phyloP scores from a whole-genome alignment of 306 rosid species.

The Crataegus laevigata region DNA sequence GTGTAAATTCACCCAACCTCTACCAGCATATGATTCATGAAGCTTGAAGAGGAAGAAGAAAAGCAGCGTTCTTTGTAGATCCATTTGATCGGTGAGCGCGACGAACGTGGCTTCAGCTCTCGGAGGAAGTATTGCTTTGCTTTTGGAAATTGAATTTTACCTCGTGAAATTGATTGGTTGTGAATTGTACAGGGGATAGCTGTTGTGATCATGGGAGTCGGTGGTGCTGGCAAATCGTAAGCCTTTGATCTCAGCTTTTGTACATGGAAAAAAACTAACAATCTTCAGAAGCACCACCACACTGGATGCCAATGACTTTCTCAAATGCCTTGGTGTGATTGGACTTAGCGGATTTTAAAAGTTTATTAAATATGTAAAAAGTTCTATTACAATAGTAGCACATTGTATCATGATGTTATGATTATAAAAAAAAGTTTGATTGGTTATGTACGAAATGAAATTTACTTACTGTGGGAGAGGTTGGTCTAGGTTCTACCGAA shows the following conservation, averaged over 20 bases:
- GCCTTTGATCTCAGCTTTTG: neutral
- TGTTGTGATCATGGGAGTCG: constrained; percentile 69
- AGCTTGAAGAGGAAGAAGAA: neutral
- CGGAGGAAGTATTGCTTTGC: neutral
- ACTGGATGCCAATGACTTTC: neutral
- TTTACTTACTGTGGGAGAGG: no score
- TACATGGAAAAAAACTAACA: no score
- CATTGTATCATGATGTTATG: no score
- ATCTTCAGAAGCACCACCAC: neutral
- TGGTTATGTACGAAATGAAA: no score
- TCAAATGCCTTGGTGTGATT: neutral
- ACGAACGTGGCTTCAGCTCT: neutral
- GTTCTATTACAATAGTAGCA: no score
- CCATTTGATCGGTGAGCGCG: neutral
- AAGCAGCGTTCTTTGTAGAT: neutral
- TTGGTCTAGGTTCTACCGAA: no score
- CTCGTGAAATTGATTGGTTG: neutral
- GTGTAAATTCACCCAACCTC: neutral
- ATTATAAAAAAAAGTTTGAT: no score
- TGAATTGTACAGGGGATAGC: constrained; percentile 32
- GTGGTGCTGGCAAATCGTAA: constrained; percentile 92
- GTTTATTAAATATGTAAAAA: no score
- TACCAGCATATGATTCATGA: neutral
- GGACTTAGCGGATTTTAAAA: neutral
- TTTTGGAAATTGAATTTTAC: neutral